A percentile compares a stretch with the other conserved stretches of the same genome.
These are phyloP conservation scores for Ogataea polymorpha DNA, from an alignment of 805 yeast species.

Conservation along the genomic window DNA sequence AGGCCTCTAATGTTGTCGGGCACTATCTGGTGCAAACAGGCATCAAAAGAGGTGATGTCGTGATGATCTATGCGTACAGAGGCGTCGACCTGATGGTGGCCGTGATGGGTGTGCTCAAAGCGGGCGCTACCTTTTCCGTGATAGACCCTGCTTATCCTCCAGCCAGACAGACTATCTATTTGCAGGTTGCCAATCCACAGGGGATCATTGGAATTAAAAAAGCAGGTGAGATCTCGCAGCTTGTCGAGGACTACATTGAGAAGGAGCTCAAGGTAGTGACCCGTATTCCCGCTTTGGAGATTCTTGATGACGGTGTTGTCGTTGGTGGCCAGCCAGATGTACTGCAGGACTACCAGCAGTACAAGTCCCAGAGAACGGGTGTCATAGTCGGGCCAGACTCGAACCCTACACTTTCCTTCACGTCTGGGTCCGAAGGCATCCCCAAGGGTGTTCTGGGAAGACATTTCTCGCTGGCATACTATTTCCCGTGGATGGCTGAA, in stretches of 20 bases:
- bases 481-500: slow-evolving; percentile 98
- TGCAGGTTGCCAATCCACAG: slow-evolving; percentile 88
- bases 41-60: slow-evolving; percentile 87
- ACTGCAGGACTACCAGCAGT: slow-evolving; percentile 43
- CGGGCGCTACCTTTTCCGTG: slow-evolving; percentile 98
- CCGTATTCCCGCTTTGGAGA: slow-evolving; percentile 71
- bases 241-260: slow-evolving; percentile 75
- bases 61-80: slow-evolving; percentile 95
- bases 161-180: slow-evolving; percentile 90
- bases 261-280: slow-evolving; percentile 71
- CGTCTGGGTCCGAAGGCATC: slow-evolving; percentile 96
- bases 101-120: slow-evolving; percentile 95
- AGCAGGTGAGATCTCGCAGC: slow-evolving; percentile 78
- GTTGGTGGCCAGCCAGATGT: slow-evolving; percentile 51
- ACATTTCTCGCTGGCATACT: slow-evolving; percentile 93
- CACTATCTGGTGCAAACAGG: slow-evolving; percentile 82
- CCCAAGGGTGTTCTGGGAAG: slow-evolving; percentile 99
- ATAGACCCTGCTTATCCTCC: slow-evolving; percentile 99
- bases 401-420: slow-evolving; percentile 93
- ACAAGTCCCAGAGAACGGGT: slow-evolving; percentile 65
- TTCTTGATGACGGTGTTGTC: slow-evolving; percentile 72
- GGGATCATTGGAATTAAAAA: slow-evolving; percentile 87
- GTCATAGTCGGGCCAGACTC: slow-evolving; percentile 96
- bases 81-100: slow-evolving; percentile 97
- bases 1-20: slow-evolving; percentile 91